phyloP scores from a whole-genome alignment of 148 eudicot species.

The Fagopyrum esculentum region DNA sequence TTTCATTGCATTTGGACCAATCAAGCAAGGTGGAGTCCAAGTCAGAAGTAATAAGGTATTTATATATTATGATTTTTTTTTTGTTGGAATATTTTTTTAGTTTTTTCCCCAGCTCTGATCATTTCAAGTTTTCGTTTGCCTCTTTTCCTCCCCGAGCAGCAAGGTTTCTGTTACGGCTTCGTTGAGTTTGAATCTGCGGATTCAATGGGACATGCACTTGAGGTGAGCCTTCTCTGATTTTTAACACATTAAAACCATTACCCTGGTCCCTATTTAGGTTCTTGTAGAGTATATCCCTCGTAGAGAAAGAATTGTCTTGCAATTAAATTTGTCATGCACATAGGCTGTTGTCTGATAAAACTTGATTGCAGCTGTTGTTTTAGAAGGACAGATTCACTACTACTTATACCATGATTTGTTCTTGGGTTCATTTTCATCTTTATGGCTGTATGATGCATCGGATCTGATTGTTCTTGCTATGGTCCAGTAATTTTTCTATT shows the following conservation, averaged over 20 bases:
- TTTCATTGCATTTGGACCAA: slow-evolving; percentile 55
- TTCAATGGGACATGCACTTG: slow-evolving; percentile 56
- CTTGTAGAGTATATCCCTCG: not conserved
- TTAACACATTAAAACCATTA: not conserved
- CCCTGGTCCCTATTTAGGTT: not conserved
- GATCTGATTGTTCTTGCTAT: not conserved
- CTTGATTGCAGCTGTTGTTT: not conserved
- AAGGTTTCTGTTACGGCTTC: slow-evolving; percentile 75
- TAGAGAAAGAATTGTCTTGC: not conserved
- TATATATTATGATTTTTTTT: slow-evolving; percentile 7
- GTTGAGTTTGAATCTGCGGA: slow-evolving; percentile 55
- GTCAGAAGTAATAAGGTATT: slow-evolving; percentile 71
- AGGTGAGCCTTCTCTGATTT: slow-evolving; percentile 33
- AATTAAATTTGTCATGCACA: not conserved
- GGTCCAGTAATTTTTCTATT: not conserved
- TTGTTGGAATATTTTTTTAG: not conserved
- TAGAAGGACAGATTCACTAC: not conserved
- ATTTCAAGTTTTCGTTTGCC: slow-evolving; percentile 8
- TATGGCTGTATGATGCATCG: not conserved
- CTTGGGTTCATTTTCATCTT: not conserved
- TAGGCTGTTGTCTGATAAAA: not conserved
- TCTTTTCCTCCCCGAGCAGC: slow-evolving; percentile 29
- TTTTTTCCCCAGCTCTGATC: not conserved
- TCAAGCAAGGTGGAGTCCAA: slow-evolving; percentile 68
- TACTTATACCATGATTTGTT: not conserved